phyloP scores from a whole-genome alignment of 768 basidiomycete species.

The Kondoa malvinella region DNA sequence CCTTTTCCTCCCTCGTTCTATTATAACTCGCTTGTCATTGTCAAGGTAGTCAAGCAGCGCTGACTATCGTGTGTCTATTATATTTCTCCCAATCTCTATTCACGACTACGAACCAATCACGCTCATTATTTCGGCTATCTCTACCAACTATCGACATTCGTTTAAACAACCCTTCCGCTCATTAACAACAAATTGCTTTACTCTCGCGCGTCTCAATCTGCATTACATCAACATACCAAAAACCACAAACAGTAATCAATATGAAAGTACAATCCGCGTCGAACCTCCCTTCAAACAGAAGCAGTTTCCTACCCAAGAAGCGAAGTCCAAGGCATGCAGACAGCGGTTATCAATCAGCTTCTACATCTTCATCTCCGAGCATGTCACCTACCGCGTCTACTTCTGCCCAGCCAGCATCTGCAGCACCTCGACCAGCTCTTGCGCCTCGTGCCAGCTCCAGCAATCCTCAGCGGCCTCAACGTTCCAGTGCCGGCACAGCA shows the following conservation, averaged over 20 bases:
- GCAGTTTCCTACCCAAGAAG: slow-evolving; percentile 2
- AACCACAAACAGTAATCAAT: background rate
- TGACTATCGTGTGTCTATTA: background rate
- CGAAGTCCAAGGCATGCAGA: background rate
- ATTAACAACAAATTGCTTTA: background rate
- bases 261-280: slow-evolving; percentile 4
- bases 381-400: too few species aligned
- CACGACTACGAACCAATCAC: background rate
- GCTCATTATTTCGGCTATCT: background rate
- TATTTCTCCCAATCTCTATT: background rate
- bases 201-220: background rate
- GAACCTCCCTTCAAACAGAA: background rate
- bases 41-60: background rate
- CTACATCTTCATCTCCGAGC: background rate
- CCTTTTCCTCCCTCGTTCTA: background rate
- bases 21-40: background rate
- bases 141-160: background rate
- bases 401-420: too few species aligned
- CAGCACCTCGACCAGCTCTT: too few species aligned
- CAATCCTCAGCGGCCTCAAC: background rate
- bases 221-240: background rate
- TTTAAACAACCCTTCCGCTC: background rate
- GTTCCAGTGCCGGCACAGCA: background rate
- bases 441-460: background rate
- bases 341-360: slow-evolving; percentile 2